Evolutionary conservation across 176 grass and related monocot genomes (phyloP), one percentile per base, ranked within the genome.

Genomic region (Aegilops speltoides): DNA sequence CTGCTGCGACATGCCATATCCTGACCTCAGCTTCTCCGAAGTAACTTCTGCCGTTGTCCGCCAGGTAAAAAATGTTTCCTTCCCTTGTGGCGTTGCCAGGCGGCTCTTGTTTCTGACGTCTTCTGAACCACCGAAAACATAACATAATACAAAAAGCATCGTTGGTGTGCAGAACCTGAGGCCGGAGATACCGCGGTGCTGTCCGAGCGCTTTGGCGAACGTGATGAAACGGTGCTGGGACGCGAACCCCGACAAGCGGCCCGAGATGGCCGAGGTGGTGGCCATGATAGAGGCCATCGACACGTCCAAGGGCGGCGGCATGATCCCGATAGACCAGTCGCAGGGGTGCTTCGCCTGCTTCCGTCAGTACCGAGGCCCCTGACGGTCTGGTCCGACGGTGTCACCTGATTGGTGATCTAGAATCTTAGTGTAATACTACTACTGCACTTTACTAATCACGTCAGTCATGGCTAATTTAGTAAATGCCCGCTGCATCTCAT

Each of bases 201-300:
- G 97, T 66, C 96, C 96, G 6, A 98, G 88, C 79, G 84, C 97
- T 36, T 46, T 99, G 36, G 94, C 92, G 25, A 90, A 93, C 77
- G 92, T 96, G 83, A 99, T 99, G 97, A 99, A 94, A 62, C 89
- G 90, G 6, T 99, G 97, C 89, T 99, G 97, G 97, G 97, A 99
- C 32, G 97, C 94, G 14, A 99, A 93, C 87, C 83, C 94, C 1
- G 97, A 99, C 80, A 96, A 88, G 90, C 89, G 94, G 16, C 97
- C 92, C 0, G 92, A 96, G 94, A 99, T 99, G 97, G 79, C 90
- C 12, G 97, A 93, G 46, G 94, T 93, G 67, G 97, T 99, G 82
- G 76, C 90, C 76, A 90, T 99, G 97, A 88, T 99, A 82, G 97
- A 99, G 87, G 94, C 80, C 7, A 94, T 99, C 66, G 97, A 99